Evolutionary conservation across 306 rosid species (phyloP), one percentile per base, ranked within the genome.

Genomic region (Hippophae rhamnoides): DNA sequence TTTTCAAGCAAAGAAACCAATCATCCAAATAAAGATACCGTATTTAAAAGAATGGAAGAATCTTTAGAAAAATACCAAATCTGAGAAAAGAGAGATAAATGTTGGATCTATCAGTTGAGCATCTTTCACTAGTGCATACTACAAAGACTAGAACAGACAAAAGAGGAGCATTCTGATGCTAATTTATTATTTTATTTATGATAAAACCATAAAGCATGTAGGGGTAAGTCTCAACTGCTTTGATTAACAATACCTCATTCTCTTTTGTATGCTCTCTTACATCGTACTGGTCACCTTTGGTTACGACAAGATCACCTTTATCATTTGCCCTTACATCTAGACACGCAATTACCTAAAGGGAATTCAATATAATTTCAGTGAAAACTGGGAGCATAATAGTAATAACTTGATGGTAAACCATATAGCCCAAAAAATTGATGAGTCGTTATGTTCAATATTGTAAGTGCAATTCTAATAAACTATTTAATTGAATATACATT

Each of bases 251-350:
- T 88, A 92, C 97, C 99, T 92, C 97, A 10, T 92, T 88, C 74
- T 82, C 97, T 61, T 78, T 53, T 55, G 99, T 84, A 60, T 88
- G 62, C 74, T 92, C 97, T 78, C 99, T 86, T 54, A 92, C 99
- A 56, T 88, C 94, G 54, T 92, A 92, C 69, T 92, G 99, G 65
- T 92, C 99, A 67, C 99, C 99, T 77, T 92, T 92, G 73, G 99
- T 92, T 66, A 92, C 99, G 71, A 92, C 95, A 66, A 85, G 99
- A 69, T 88, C 99, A 59, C 99, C 97, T 1, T 66, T 82, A 72
- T 92, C 99, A 74, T 92, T 92, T 60, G 97, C 8, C 74, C 97
- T 82, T 79, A 88, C 99, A 70, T 92, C 99, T 53, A 92, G 93
- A 70, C 99, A 92, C 61, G 95, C 99, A 82, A 92, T 88, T 69